Evolutionary conservation across 331 rosid genomes (phyloP).

Genomic region (Stylosanthes scabra): DNA sequence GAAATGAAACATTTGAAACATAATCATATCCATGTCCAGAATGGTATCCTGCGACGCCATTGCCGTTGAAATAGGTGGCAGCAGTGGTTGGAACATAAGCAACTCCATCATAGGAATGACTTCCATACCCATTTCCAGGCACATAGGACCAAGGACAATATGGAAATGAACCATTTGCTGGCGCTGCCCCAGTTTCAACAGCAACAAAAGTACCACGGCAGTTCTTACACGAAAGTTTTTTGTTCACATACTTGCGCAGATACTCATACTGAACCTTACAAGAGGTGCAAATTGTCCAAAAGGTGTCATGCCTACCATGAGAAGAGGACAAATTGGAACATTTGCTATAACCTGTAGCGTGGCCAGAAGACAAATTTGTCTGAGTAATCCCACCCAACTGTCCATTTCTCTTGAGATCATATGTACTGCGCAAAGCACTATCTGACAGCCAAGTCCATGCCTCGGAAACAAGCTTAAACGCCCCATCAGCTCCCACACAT

Average conservation of each 20-base stretch:
- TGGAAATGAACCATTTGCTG: constrained; percentile 93
- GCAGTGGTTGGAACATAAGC: constrained; percentile 73
- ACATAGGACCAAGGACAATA: constrained; percentile 83
- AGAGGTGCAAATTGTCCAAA: constrained; percentile 98
- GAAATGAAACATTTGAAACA: constrained; percentile 83
- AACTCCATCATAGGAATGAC: constrained; percentile 81
- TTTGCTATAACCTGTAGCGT: constrained; percentile 59
- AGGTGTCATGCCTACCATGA: constrained; percentile 72
- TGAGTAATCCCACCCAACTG: constrained; percentile 61
- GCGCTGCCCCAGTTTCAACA: constrained; percentile 93
- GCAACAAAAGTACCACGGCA: constrained; percentile 92
- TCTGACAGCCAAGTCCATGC: constrained; percentile 92
- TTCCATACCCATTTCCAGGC: constrained; percentile 75
- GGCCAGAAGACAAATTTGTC: constrained; percentile 65
- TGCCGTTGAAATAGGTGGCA: constrained; percentile 64
- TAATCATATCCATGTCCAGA: constrained; percentile 76
- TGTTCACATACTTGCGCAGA: constrained; percentile 96
- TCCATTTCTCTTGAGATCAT: constrained; percentile 80
- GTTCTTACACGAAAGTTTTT: constrained; percentile 97
- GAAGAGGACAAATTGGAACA: constrained; percentile 63
- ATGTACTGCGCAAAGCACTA: constrained; percentile 61
- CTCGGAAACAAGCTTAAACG: constrained; percentile 97
- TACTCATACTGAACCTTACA: constrained; percentile 99
- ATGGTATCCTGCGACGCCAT: constrained; percentile 73
- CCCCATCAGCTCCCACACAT: constrained; percentile 95